Base-by-base conservation (phyloP, 352 stramenopile species). In the Thraustochytrium sp. region DNA sequence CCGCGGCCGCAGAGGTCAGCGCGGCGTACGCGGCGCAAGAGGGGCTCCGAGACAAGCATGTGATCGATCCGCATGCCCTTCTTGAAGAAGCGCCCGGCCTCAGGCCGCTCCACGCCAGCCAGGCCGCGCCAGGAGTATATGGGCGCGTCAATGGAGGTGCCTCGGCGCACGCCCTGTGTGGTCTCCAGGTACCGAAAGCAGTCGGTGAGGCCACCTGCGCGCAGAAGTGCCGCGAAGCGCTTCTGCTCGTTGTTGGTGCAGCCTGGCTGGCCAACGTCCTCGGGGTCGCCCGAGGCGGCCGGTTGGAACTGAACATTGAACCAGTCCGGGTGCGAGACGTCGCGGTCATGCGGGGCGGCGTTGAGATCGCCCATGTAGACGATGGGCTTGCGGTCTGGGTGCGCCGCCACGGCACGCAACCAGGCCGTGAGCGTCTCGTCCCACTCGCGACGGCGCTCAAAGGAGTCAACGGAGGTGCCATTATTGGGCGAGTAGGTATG, bases 51-150 rank as follows among this genome's bases (percentile, higher is more conserved):
- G 37, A 86, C 38, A 37, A 88, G 78, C 38, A 76, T 63, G 65
- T 87, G 83, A 49, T 88, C 86, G 59, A 88, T 88, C 8, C 86
- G 82, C 86, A 88, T 88, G 40, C 84, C 86, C 72, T 85, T 88
- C 36, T 76, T 84, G 54, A 86, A 88, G 78, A 85, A 88, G 38
- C 75, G 54, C 21, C 85, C 85, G 29, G 64, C 53, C 38, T 56
- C 68, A 3, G 77, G 61, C n/a, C 73, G 54, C 23, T 83, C 59
- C 5, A 49, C 75, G 16, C 84, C 84, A 18, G 84, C 61, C 3
- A 75, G 75, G 2, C 86, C 86, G 29, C 86, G 72, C 84, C 85
- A 88, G 23, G 84, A 85, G n/a, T 76, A 87, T 4, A 76, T 64
- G 11, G 64, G 76, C 21, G 75, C 75, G 51, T 85, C 53, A 36